Evolutionary conservation across 2,329 filamentous ascomycete species (phyloP).

Genomic region (Lasiodiplodia sp.): DNA sequence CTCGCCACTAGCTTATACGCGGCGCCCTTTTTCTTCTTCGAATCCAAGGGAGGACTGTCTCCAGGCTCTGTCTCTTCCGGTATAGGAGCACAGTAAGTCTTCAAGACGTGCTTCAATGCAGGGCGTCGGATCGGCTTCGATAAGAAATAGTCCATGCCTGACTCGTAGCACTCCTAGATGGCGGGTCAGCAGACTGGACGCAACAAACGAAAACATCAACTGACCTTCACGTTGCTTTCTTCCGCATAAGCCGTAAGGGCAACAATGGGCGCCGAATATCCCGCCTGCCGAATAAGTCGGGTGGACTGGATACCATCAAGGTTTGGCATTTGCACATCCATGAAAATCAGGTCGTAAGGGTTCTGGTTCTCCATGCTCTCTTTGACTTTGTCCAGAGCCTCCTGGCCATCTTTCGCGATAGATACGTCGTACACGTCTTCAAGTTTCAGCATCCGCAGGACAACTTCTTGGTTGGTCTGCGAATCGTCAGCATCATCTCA

Average conservation of each 20-base stretch:
- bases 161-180: constrained; percentile 69
- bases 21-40: neutral
- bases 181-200: constrained; percentile 24
- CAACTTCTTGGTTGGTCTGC: constrained; percentile 50
- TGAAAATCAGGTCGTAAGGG: constrained; percentile 88
- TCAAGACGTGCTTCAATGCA: constrained; percentile 83
- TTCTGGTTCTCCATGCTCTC: constrained; percentile 76
- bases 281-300: constrained; percentile 81
- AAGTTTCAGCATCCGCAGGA: constrained; percentile 73
- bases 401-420: constrained; percentile 76
- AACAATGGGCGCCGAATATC: constrained; percentile 87
- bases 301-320: constrained; percentile 89
- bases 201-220: constrained; percentile 41
- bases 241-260: constrained; percentile 90
- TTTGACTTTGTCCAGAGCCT: constrained; percentile 87
- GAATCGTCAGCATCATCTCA: neutral
- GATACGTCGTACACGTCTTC: constrained; percentile 87
- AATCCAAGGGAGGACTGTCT: constrained; percentile 14
- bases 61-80: constrained; percentile 65
- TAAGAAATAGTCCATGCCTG: constrained; percentile 91
- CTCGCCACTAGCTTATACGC: neutral
- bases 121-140: constrained; percentile 79
- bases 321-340: constrained; percentile 97
- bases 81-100: constrained; percentile 81
- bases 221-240: constrained; percentile 85